Evolutionary conservation across 2,329 filamentous ascomycete species (phyloP).

Genomic region (Rosellinia necatrix): DNA sequence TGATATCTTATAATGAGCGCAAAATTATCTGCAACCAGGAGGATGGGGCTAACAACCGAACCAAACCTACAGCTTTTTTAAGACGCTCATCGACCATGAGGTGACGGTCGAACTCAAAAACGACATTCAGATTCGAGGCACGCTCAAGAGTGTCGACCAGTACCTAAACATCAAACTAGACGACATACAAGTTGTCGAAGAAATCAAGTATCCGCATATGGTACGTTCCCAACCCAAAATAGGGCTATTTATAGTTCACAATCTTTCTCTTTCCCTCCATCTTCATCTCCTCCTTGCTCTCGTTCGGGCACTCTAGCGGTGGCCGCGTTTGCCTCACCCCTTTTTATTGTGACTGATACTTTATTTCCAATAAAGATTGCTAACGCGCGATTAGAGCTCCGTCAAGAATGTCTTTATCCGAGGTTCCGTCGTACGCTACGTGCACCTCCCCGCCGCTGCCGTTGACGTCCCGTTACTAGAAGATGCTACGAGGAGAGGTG

Average conservation of each 20-base stretch:
- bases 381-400: conserved; percentile 55
- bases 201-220: conserved; percentile 92
- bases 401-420: conserved; percentile 97
- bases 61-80: conserved; percentile 79
- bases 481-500: conserved; percentile 87
- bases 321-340: background rate
- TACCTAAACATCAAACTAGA: conserved; percentile 99
- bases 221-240: conserved; percentile 50
- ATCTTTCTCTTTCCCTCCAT: background rate
- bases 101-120: conserved; percentile 99
- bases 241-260: background rate
- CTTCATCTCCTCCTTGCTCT: background rate
- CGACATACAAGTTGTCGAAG: conserved; percentile 89
- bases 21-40: background rate
- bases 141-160: conserved; percentile 95
- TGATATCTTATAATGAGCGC: background rate
- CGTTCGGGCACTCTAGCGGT: background rate
- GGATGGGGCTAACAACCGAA: conserved; percentile 8
- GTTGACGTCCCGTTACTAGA: conserved; percentile 88
- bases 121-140: conserved; percentile 95
- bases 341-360: too few species aligned
- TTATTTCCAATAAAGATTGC: background rate
- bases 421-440: conserved; percentile 89
- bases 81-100: conserved; percentile 95
- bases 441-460: conserved; percentile 79